Percentiles rank a stretch among this genome's conserved stretches.
These are phyloP conservation scores for Fusarium torreyae DNA, from an alignment of 2,329 filamentous ascomycete species.

Conservation along the genomic window DNA sequence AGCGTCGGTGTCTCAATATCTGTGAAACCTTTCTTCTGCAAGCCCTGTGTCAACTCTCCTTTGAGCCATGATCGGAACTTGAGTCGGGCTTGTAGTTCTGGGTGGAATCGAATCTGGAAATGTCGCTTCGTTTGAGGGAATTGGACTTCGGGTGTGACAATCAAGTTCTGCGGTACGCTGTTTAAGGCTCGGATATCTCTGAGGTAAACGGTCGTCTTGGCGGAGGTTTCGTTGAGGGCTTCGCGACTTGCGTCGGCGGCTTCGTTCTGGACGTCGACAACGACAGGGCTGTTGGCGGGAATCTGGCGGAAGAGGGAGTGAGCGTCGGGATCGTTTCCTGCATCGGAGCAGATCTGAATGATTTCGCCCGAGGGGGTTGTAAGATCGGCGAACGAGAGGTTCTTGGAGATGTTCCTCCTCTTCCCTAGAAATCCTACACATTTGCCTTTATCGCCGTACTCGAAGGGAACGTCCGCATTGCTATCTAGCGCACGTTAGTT, in stretches of 20 bases:
- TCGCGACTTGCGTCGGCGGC: conserved; percentile 38
- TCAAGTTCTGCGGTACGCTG: conserved; percentile 71
- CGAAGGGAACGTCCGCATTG: conserved; percentile 43
- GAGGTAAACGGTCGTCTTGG: conserved; percentile 73
- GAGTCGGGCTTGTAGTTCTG: conserved; percentile 76
- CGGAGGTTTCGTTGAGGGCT: conserved; percentile 41
- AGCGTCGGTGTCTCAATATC: conserved; percentile 94
- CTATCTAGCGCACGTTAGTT: conserved; percentile 46
- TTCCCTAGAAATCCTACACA: conserved; percentile 78
- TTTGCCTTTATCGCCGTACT: conserved; percentile 32
- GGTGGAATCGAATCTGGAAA: conserved; percentile 85
- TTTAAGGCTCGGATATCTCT: conserved; percentile 65
- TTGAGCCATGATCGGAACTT: conserved; percentile 75
- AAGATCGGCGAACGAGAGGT: conserved; percentile 78
- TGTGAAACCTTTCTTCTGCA: conserved; percentile 73
- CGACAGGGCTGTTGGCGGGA: conserved; percentile 67
- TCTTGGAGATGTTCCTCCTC: conserved; percentile 76
- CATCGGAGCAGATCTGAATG: conserved; percentile 63
- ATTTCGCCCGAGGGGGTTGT: conserved; percentile 58
- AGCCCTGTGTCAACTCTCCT: conserved; percentile 66
- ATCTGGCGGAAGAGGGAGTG: conserved; percentile 63
- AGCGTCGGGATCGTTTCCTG: conserved; percentile 54
- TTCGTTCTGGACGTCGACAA: conserved; percentile 60
- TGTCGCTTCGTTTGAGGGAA: conserved; percentile 85
- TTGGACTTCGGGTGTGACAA: conserved; percentile 80